Base-by-base conservation (phyloP, 371 early-diverging fungal species). In the Apophysomyces ossiformis region DNA sequence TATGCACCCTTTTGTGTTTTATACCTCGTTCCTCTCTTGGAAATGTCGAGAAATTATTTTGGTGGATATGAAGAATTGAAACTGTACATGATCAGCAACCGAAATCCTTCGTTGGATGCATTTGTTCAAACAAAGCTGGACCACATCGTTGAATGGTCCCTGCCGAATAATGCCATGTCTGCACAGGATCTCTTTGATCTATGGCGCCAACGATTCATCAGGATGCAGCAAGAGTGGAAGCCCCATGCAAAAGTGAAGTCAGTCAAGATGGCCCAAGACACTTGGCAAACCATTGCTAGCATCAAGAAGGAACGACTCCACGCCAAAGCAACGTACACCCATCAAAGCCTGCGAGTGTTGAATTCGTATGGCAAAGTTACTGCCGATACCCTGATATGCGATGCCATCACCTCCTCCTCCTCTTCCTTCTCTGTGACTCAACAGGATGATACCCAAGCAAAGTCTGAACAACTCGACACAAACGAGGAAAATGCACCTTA, bases 121-220 rank as follows among this genome's bases (percentile, higher is more conserved):
- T 47, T 43, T 47, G 47, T 18, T 47, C n/a, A 47, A 47, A 47
- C 47, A 47, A 47, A 47, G 47, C 21, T 47, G 21, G 47, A 47
- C 18, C 11, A 16, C 18, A 47, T 47, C 47, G 47, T 18, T 47
- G 47, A 18, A 47, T 47, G 47, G 47, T 47, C 47, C 47, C 47
- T 47, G 4, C 13, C 47, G 47, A 18, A 47, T 47, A 47, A n/a
- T n/a, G 18, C 47, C 47, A 47, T 18, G 47, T 47, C 47, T 15
- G 47, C 18, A 47, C n/a, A 47, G 47, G 47, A 47, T 47, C 47
- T 47, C 47, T 47, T n/a, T 18, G 18, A 47, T 47, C 16, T 13
- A 47, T 47, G 47, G 47, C 47, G 47, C 47, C 47, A 47, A 47
- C 47, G n/a, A 47, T 47, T 47, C 18, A 47, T 47, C 47, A 47